Evolutionary conservation across 176 grass and related monocot species (phyloP).

Genomic region (Phyllostachys edulis): DNA sequence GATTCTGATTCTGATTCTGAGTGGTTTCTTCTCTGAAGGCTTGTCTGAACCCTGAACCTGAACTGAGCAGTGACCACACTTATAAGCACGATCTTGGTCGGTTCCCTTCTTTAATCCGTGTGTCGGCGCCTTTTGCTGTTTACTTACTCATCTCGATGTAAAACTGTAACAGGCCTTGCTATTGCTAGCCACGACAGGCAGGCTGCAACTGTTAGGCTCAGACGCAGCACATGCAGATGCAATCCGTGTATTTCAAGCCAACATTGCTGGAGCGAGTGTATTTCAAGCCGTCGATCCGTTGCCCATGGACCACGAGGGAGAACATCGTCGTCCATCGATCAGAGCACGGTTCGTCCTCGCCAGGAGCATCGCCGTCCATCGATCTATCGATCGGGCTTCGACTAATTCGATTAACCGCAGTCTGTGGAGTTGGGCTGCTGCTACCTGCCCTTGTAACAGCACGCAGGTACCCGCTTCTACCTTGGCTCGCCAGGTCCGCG

Average conservation of each 20-base stretch:
- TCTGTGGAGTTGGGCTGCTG: too few species aligned
- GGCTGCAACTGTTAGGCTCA: too few species aligned
- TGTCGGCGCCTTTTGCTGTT: conserved; percentile 17
- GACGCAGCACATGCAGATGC: neutral
- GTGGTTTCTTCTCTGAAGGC: neutral
- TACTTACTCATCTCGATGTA: neutral
- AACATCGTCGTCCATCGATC: neutral
- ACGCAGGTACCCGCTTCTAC: too few species aligned
- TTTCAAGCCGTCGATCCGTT: neutral
- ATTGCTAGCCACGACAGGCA: too few species aligned
- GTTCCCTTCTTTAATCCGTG: conserved; percentile 33
- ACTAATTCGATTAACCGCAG: neutral
- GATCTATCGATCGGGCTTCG: too few species aligned
- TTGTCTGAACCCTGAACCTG: neutral
- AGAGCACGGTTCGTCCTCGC: too few species aligned
- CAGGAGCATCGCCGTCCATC: too few species aligned
- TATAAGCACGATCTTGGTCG: conserved; percentile 45
- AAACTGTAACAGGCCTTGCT: neutral
- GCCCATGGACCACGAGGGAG: neutral
- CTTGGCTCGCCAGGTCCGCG: too few species aligned
- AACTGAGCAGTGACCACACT: neutral
- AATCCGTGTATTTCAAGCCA: neutral
- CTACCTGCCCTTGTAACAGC: too few species aligned
- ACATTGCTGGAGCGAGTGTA: too few species aligned
- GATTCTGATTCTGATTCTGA: too few species aligned